Percentiles rank a stretch among this genome's conserved stretches.
These are phyloP conservation scores for Herpetospermum pedunculosum DNA, from an alignment of 306 rosid genomes.

Conservation along the genomic window DNA sequence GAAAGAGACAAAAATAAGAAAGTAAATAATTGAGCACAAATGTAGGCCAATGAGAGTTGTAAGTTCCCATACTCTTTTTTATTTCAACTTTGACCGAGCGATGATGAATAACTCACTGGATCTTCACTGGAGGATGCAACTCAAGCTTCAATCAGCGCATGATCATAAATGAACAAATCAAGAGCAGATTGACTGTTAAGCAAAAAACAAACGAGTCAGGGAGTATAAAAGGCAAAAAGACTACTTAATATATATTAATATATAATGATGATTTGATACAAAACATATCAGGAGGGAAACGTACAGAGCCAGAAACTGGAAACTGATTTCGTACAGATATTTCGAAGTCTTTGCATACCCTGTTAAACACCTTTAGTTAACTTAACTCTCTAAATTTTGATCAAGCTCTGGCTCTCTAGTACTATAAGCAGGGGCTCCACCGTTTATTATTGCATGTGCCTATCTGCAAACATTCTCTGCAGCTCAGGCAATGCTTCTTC, in stretches of 20 bases:
- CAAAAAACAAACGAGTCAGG: neutral
- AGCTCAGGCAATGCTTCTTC: constrained; percentile 95
- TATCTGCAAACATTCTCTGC: constrained; percentile 92
- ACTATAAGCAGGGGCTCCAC: constrained; percentile 33
- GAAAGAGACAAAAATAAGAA: neutral
- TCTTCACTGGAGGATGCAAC: neutral
- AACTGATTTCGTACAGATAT: neutral
- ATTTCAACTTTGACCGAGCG: neutral
- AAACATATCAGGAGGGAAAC: neutral
- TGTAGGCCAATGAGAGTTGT: neutral
- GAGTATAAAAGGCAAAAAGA: neutral
- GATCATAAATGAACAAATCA: neutral
- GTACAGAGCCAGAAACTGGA: neutral
- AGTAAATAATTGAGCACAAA: neutral
- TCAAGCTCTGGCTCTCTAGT: constrained; percentile 52
- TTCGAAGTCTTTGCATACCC: neutral
- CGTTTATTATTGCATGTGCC: constrained; percentile 91
- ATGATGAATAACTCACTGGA: constrained; percentile 3
- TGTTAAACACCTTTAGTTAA: constrained; percentile 45
- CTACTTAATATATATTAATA: neutral
- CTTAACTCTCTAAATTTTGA: constrained; percentile 76
- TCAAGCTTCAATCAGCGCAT: neutral
- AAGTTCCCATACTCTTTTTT: neutral
- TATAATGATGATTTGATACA: neutral
- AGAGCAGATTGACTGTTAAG: neutral